Conservation (phyloP, 371 early-diverging fungal genomes). For the Mucor circinelloides region DNA sequence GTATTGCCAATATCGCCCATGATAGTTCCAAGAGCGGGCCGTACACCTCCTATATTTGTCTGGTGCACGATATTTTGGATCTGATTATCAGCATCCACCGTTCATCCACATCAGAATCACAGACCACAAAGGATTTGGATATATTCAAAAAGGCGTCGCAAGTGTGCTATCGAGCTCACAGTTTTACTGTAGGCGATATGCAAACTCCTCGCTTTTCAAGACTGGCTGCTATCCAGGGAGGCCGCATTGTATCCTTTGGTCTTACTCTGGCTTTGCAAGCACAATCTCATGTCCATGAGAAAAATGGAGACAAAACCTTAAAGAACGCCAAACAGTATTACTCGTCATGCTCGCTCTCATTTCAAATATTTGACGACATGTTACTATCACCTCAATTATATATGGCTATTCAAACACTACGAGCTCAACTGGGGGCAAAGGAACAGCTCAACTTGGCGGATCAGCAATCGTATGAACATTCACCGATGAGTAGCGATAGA, state of each 20-base stretch:
- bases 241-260: conserved; percentile 16
- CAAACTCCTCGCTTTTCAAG: conserved; percentile 5
- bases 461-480: background rate
- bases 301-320: background rate
- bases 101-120: background rate
- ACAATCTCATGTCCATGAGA: background rate
- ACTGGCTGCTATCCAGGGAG: conserved; percentile 22
- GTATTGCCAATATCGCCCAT: background rate
- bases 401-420: conserved; percentile 9
- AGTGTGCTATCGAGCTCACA: conserved; percentile 9
- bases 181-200: conserved; percentile 4
- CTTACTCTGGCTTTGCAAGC: conserved; percentile 21
- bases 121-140: background rate
- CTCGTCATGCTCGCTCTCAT: background rate
- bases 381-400: conserved; percentile 12
- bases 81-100: conserved; percentile 14
- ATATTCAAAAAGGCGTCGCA: conserved; percentile 1
- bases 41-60: conserved; percentile 12
- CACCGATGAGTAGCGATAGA: background rate
- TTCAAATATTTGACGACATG: conserved; percentile 18
- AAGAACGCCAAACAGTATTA: background rate
- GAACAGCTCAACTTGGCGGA: background rate
- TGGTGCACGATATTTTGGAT: conserved; percentile 17
- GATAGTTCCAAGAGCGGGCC: conserved; percentile 2
- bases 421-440: conserved; percentile 4